Conservation (phyloP, 2,329 filamentous ascomycete species). For the Coniella vitis region DNA sequence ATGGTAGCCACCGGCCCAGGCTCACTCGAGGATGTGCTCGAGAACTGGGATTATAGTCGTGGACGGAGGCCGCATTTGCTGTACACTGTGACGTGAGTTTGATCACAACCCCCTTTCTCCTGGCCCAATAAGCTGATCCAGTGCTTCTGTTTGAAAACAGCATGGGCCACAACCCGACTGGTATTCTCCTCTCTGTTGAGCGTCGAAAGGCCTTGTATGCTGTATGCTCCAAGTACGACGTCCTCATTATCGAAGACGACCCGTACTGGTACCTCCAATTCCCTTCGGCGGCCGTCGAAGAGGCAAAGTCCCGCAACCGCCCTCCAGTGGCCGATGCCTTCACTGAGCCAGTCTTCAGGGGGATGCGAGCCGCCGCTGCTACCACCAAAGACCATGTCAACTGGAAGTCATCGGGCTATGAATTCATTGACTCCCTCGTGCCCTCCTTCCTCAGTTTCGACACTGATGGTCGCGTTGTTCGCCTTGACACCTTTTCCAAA, state of each 20-base stretch:
- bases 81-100: conserved; percentile 79
- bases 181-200: conserved; percentile 64
- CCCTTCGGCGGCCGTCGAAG: conserved; percentile 55
- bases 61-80: conserved; percentile 76
- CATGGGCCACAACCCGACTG: conserved; percentile 84
- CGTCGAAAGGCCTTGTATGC: conserved; percentile 74
- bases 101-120: neutral
- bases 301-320: conserved; percentile 41
- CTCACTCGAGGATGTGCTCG: conserved; percentile 69
- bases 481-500: conserved; percentile 91
- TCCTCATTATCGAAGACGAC: conserved; percentile 89
- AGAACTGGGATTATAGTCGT: conserved; percentile 70
- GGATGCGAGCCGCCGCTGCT: too few relatives aligned
- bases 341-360: conserved; percentile 25
- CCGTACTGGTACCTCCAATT: conserved; percentile 95
- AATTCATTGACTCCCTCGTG: conserved; percentile 75
- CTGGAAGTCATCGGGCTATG: conserved; percentile 52
- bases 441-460: conserved; percentile 80
- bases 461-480: conserved; percentile 77
- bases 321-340: conserved; percentile 24
- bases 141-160: conserved; percentile 1
- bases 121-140: neutral
- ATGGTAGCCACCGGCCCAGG: conserved; percentile 70
- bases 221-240: conserved; percentile 74
- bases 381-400: conserved; percentile 1